phyloP scores from a whole-genome alignment of 2,329 filamentous ascomycete species.

The Fusarium sp. region DNA sequence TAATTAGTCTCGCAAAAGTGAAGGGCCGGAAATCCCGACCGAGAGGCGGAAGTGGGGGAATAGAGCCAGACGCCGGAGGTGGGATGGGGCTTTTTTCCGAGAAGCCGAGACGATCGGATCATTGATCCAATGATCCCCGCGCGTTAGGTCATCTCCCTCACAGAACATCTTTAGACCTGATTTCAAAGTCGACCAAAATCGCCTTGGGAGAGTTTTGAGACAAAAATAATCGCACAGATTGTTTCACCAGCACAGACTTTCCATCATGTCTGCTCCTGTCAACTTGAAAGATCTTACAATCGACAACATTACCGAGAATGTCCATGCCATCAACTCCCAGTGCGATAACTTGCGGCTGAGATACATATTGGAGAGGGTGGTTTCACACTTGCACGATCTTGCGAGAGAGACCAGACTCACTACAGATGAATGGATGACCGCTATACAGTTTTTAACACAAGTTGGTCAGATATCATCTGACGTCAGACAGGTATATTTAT shows the following conservation, averaged over 20 bases:
- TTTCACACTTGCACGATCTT: slow-evolving; percentile 83
- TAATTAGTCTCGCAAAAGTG: too few relatives aligned
- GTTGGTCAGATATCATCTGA: slow-evolving; percentile 79
- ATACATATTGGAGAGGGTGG: slow-evolving; percentile 78
- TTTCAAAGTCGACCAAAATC: too few relatives aligned
- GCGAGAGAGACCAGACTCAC: slow-evolving; percentile 81
- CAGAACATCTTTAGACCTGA: too few relatives aligned
- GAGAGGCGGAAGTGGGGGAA: too few relatives aligned
- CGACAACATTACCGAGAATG: slow-evolving; percentile 83
- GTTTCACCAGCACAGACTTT: neutral
- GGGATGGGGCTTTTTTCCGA: too few relatives aligned
- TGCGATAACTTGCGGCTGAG: slow-evolving; percentile 73
- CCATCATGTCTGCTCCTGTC: slow-evolving; percentile 23
- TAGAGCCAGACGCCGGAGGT: too few relatives aligned
- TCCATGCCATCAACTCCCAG: slow-evolving; percentile 78
- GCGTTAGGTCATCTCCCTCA: too few relatives aligned
- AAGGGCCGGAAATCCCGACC: too few relatives aligned
- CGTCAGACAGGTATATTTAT: slow-evolving; percentile 67
- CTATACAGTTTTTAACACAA: slow-evolving; percentile 76
- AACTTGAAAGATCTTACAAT: slow-evolving; percentile 70
- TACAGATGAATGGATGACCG: slow-evolving; percentile 81
- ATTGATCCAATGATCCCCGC: too few relatives aligned
- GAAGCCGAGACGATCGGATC: too few relatives aligned
- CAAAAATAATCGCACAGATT: too few relatives aligned
- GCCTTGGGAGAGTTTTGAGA: too few relatives aligned